Conservation (phyloP, 148 eudicot species). For the Oxyria digyna region DNA sequence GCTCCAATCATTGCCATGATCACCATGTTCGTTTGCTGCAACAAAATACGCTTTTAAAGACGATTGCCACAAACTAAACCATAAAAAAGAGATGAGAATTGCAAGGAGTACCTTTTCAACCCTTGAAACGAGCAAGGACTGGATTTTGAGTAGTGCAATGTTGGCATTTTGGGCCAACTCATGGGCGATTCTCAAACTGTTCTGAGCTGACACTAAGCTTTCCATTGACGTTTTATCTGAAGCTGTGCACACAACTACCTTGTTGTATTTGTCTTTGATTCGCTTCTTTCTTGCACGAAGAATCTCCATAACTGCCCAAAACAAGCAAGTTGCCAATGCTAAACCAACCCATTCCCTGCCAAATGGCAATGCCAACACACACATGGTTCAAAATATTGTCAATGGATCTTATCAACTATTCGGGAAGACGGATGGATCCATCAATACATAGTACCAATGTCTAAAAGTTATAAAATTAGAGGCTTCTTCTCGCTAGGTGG, state of each 20-base stretch:
- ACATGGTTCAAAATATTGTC: no score
- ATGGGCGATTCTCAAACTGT: conserved; percentile 46
- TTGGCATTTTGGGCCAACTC: conserved; percentile 50
- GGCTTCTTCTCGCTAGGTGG: no score
- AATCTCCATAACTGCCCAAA: conserved; percentile 48
- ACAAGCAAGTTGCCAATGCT: conserved; percentile 44
- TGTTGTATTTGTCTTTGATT: conserved; percentile 23
- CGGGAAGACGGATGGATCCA: no score
- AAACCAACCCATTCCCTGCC: conserved; percentile 75
- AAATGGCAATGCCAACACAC: not conserved
- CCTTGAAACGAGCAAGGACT: conserved; percentile 48
- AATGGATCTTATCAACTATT: not conserved
- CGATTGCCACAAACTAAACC: no score
- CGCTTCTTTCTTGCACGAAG: conserved; percentile 25
- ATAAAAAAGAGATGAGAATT: not conserved
- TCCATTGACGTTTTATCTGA: conserved; percentile 64
- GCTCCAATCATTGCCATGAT: conserved; percentile 33
- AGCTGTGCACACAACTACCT: conserved; percentile 49
- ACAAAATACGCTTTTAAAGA: not conserved
- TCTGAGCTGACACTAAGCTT: conserved; percentile 80
- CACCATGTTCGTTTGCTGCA: conserved; percentile 63
- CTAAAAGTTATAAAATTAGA: no score
- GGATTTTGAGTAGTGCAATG: conserved; percentile 53
- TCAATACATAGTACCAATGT: no score
- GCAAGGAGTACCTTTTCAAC: conserved; percentile 59